phyloP scores from a whole-genome alignment of 768 basidiomycete genomes.

The Albatrellus ellisii region DNA sequence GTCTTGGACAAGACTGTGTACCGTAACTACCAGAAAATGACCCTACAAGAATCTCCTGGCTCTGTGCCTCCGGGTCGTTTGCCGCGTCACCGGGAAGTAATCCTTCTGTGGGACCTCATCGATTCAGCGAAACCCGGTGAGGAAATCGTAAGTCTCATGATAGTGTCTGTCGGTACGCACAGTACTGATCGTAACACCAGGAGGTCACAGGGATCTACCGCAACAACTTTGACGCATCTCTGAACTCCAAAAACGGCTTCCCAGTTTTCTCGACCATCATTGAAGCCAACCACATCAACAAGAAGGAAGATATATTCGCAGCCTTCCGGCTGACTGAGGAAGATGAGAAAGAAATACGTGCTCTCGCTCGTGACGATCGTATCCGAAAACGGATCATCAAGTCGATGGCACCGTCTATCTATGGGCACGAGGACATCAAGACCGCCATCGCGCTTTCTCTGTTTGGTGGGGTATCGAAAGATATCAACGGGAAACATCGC shows the following conservation, averaged over 20 bases:
- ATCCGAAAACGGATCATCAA: slow-evolving; percentile 97
- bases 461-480: slow-evolving; percentile 89
- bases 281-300: slow-evolving; percentile 97
- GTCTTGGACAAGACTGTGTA: slow-evolving; percentile 70
- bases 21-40: slow-evolving; percentile 98
- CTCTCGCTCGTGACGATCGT: slow-evolving; percentile 79
- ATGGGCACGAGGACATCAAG: slow-evolving; percentile 99
- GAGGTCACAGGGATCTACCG: slow-evolving; percentile 97
- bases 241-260: slow-evolving; percentile 98
- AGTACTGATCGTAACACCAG: slow-evolving; percentile 26
- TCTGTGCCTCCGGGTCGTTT: slow-evolving; percentile 96
- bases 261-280: slow-evolving; percentile 98
- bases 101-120: slow-evolving; percentile 95
- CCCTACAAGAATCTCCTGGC: slow-evolving; percentile 94
- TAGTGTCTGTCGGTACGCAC: background rate
- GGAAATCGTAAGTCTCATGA: slow-evolving; percentile 59
- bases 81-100: slow-evolving; percentile 92
- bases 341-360: slow-evolving; percentile 86
- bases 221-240: slow-evolving; percentile 96
- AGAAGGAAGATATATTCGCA: slow-evolving; percentile 98
- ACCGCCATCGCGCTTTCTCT: slow-evolving; percentile 92
- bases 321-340: slow-evolving; percentile 96
- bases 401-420: slow-evolving; percentile 97
- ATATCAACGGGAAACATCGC: slow-evolving; percentile 91
- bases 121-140: slow-evolving; percentile 98